Evolutionary conservation across 345 rosid species (phyloP), one percentile per base, ranked within the genome.

Genomic region (Corymbia maculata): DNA sequence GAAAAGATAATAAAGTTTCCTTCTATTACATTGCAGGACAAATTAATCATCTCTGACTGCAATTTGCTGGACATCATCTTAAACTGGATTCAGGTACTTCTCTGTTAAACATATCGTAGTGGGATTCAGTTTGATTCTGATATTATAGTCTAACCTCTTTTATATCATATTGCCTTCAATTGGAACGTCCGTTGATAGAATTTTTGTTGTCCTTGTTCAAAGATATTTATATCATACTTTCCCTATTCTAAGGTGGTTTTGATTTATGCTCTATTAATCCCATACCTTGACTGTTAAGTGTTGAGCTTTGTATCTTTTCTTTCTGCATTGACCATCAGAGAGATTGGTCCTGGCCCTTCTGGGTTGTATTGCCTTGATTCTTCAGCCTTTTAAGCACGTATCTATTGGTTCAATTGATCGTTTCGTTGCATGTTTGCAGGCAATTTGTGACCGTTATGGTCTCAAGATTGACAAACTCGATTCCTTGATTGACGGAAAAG

Each of bases 401-500:
- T 70, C 13, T 52, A 70, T 68, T 7, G 53, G 24, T 87, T 11
- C 86, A 44, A 47, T 79, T 52, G 61, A 30, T 51, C 4, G 9
- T 52, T 79, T 7, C 36, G 7, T 85, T 92, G 90, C 93, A 97
- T 87, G 57, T 68, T 85, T 92, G 89, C 93, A 97, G 99, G 96
- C 96, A 90, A 91, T 96, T 55, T 92, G 98, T 44, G 89, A 88
- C 86, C 92, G 91, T 79, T 94, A 96, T 91, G 94, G 97, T 87
- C 88, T 92, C 90, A 75, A 91, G 87, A 85, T 95, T 87, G 94
- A 93, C 52, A 88, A 88, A 86, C 91, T 95, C 90, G 88, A 93
- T 87, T 94, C 98, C 87, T 64, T 96, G 92, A 93, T 91, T 80
- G 97, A 97, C 89, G 99, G 99, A 89, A 96, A 93, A 94, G 98